Evolutionary conservation across 805 yeast genomes (phyloP), one percentile per base, ranked within the genome.

Genomic region (Zygosaccharomyces kombuchaensis): DNA sequence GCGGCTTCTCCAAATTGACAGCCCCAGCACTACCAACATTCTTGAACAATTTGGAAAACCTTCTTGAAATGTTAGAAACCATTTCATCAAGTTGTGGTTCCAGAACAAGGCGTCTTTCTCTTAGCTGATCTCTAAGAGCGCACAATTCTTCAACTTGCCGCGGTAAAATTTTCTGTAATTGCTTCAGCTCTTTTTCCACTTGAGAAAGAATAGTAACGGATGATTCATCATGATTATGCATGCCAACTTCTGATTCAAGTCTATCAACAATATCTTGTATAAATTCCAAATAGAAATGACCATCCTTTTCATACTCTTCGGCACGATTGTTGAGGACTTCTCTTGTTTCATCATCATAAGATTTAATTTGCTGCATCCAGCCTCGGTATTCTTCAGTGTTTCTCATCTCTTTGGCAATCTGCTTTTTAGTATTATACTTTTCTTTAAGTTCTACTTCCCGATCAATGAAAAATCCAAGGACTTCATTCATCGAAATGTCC

Each of bases 1-100:
- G 45, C 2, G 74, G 77, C 29, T 74, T 73, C 9, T 75, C 73
- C 34, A 89, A 70, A 30, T 65, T 62, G 4, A 93, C 87, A 53
- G 77, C 80, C n/a, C 99, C 99, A 21, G 82, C 88, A 63, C 91
- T 84, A 1, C 96, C 96, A 26, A 89, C 89, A 8, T 77, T 71
- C 4, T 73, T 69, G 62, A 93, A 87, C 41, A 85, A 75, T 17
- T 71, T 68, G 10, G 84, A 69, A 65, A 90, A 93, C 45, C 81
- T 79, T 1, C 55, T 51, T 0, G 95, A 82, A 4, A 90, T 82
- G 23, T 68, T 63, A 2, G 53, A 52, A 0, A 87, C 78, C 37
- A 86, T 69, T 2, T 54, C 55, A 3, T 76, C 71, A 21, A 91
- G 66, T 50, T 75, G 73, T 1, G 81, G 79, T 53, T 82, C 89